Conservation (phyloP, 2,329 filamentous ascomycete genomes). For the Aspergillus uvarum region DNA sequence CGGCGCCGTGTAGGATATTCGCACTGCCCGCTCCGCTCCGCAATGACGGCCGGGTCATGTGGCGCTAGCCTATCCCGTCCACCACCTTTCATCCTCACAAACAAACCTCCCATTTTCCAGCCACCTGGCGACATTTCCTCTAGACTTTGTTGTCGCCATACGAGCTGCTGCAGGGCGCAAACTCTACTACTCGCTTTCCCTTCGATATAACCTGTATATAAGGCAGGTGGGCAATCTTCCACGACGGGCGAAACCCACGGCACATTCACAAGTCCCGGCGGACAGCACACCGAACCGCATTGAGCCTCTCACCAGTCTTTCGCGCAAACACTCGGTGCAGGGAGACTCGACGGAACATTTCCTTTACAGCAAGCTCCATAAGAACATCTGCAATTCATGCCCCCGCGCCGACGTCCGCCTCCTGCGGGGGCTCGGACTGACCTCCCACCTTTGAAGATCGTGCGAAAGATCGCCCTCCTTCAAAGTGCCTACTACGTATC, state of each 20-base stretch:
- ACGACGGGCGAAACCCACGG: background rate
- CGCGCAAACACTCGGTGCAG: background rate
- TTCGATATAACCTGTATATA: background rate
- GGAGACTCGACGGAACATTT: background rate
- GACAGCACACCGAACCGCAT: background rate
- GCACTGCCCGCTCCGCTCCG: slow-evolving; percentile 11
- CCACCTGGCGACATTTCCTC: background rate
- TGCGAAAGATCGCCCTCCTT: slow-evolving; percentile 64
- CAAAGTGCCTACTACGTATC: slow-evolving; percentile 65
- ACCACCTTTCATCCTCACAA: slow-evolving; percentile 5
- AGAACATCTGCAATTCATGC: slow-evolving; percentile 33
- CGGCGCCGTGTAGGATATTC: background rate
- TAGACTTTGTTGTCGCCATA: background rate
- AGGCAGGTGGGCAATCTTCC: background rate
- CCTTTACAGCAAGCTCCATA: background rate
- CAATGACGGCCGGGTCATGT: slow-evolving; percentile 17
- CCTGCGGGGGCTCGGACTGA: slow-evolving; percentile 66
- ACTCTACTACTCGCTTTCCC: background rate
- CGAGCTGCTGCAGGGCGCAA: background rate
- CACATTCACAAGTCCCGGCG: background rate
- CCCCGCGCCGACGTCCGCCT: slow-evolving; percentile 58
- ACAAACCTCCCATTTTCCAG: background rate
- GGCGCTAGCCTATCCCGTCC: slow-evolving; percentile 17
- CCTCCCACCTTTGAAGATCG: slow-evolving; percentile 65
- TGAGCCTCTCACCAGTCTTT: background rate